Evolutionary conservation across 2,329 filamentous ascomycete genomes (phyloP).

Genomic region (Xylaria arbuscula): DNA sequence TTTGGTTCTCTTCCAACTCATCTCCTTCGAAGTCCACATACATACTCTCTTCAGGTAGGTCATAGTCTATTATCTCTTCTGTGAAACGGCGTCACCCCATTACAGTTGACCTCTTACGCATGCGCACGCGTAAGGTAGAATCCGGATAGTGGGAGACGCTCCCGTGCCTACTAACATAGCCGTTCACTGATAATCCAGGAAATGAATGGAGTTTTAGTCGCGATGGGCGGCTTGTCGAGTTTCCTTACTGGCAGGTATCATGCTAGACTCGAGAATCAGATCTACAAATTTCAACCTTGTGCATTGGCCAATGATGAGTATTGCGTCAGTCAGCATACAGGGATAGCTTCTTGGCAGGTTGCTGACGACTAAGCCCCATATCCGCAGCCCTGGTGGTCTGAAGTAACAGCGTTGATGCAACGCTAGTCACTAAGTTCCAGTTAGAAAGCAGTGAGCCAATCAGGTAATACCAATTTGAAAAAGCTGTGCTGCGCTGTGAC

Average conservation of each 20-base stretch:
- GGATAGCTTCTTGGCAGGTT: slow-evolving; percentile 7
- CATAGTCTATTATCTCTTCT: slow-evolving; percentile 10
- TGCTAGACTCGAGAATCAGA: neutral
- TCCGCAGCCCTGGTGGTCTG: neutral
- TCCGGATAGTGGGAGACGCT: slow-evolving; percentile 11
- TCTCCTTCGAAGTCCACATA: neutral
- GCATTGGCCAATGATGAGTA: slow-evolving; percentile 8
- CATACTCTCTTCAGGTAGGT: slow-evolving; percentile 8
- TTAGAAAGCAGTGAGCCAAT: slow-evolving; percentile 13
- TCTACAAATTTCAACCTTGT: neutral
- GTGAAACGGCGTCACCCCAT: neutral
- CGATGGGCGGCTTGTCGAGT: neutral
- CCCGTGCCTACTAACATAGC: slow-evolving; percentile 3
- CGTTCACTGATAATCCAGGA: neutral
- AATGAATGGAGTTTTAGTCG: neutral
- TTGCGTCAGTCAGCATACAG: slow-evolving; percentile 7
- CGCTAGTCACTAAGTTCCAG: neutral
- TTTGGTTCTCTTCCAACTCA: neutral
- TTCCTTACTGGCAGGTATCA: neutral
- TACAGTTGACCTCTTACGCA: slow-evolving; percentile 18
- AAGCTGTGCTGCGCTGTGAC: slow-evolving; percentile 3
- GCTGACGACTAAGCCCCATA: slow-evolving; percentile 12
- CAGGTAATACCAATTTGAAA: slow-evolving; percentile 13
- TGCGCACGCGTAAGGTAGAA: slow-evolving; percentile 12
- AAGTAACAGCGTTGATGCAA: neutral